A percentile compares a stretch with the other conserved stretches of the same genome.
Conservation (phyloP, 768 basidiomycete species). For the Gautieria morchelliformis region DNA sequence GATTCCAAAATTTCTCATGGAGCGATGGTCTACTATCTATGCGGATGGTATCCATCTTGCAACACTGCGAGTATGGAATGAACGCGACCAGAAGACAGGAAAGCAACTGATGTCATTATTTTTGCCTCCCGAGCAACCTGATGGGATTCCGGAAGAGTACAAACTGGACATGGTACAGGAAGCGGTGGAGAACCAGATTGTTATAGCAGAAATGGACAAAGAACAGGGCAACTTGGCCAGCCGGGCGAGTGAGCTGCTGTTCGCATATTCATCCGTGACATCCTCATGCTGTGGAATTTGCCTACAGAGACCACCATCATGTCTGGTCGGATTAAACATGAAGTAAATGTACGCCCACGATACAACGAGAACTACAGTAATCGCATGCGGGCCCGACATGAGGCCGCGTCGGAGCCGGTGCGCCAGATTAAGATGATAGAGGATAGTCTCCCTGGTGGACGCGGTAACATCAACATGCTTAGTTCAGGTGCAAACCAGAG, state of each 20-base stretch:
- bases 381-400: slow-evolving; percentile 61
- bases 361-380: slow-evolving; percentile 59
- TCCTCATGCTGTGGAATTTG: not conserved
- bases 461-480: slow-evolving; percentile 68
- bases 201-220: slow-evolving; percentile 76
- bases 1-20: slow-evolving; percentile 83
- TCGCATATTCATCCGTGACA: not conserved
- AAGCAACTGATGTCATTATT: slow-evolving; percentile 55
- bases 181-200: slow-evolving; percentile 74
- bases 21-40: slow-evolving; percentile 72
- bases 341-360: slow-evolving; percentile 61
- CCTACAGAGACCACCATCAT: slow-evolving; percentile 22
- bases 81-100: slow-evolving; percentile 31
- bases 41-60: slow-evolving; percentile 75
- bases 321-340: slow-evolving; percentile 73
- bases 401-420: slow-evolving; percentile 54
- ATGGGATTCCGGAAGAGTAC: slow-evolving; percentile 46
- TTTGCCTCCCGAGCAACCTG: slow-evolving; percentile 17
- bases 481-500: slow-evolving; percentile 29
- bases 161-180: slow-evolving; percentile 85
- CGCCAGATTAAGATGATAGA: slow-evolving; percentile 69
- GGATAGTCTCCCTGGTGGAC: slow-evolving; percentile 56
- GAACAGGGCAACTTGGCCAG: slow-evolving; percentile 36
- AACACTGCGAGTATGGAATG: slow-evolving; percentile 69
- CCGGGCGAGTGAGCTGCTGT: slow-evolving; percentile 15